Base-by-base conservation (phyloP, 2,329 filamentous ascomycete genomes). In the Sphaerostilbella broomeana region DNA sequence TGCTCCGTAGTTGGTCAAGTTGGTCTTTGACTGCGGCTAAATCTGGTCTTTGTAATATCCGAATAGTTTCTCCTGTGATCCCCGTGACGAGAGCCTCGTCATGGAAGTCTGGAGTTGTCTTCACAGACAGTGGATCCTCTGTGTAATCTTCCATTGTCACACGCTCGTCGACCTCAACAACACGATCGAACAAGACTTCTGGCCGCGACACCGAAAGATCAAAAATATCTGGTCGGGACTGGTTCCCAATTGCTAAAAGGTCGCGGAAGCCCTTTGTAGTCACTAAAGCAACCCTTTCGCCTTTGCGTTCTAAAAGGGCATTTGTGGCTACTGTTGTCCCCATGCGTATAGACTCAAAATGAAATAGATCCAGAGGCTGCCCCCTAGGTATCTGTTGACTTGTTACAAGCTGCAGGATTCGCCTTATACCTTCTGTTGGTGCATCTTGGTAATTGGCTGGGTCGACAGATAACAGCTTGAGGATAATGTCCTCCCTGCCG, bases 321-420 rank as follows among this genome's bases (percentile, higher is more conserved):
- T 87, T 87, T 0, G 83, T 87, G 2, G 83, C 83, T 2, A 87
- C 83, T 0, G 83, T 87, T 1, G 84, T 87, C n/a, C 84, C 83
- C 81, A 86, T 86, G 16, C 83, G 77, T 51, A 86, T 86, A 41
- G 77, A 82, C 54, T 84, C 79, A 25, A 67, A 57, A 9, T 57
- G 51, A 0, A 54, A 56, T 2, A 63, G 55, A 9, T 65, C 58
- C 9, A 67, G 36, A 6, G 58, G 40, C 2, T 56, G 50, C 1
- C 59, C 61, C 5, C 60, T 51, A 0, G 63, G 59, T 12, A 65
- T 51, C 2, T 55, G 44, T 5, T 51, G 51, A 4, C 54, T 53
- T 1, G 57, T 55, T 5, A 58, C 60, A 12, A 53, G 49, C 49
- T 59, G 61, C 9, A 65, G 47, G 17, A 67, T 61, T 20, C 60